These are phyloP conservation scores for Euphorbia lathyris DNA, from an alignment of 345 rosid species.

Conservation along the genomic window DNA sequence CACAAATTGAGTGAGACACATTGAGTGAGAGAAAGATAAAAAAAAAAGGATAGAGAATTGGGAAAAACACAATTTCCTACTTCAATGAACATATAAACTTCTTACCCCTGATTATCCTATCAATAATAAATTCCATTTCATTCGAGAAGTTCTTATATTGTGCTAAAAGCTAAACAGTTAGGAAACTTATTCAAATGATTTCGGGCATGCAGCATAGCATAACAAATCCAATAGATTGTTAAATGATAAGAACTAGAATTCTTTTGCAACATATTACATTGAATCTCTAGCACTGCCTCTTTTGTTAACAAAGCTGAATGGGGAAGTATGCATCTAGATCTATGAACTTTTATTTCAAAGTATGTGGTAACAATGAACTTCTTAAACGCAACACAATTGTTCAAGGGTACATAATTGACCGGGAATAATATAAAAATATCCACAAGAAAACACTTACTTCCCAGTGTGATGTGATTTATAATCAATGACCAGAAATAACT, in stretches of 20 bases:
- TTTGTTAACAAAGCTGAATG: background rate
- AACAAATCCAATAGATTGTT: background rate
- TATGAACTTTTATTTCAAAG: constrained; percentile 6
- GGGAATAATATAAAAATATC: background rate
- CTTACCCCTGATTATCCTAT: background rate
- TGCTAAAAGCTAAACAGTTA: background rate
- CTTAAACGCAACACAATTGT: constrained; percentile 8
- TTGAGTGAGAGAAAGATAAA: too few species aligned
- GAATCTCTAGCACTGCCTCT: background rate
- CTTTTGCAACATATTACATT: constrained; percentile 6
- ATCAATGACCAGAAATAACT: background rate
- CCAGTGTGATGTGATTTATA: background rate
- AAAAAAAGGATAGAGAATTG: too few species aligned
- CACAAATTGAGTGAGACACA: too few species aligned
- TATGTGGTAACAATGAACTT: background rate
- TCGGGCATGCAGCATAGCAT: background rate
- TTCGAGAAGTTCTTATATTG: background rate
- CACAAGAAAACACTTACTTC: background rate
- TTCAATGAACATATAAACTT: too few species aligned
- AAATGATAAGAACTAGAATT: background rate
- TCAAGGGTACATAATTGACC: background rate
- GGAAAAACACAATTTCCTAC: too few species aligned
- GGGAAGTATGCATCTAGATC: background rate
- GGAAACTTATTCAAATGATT: background rate
- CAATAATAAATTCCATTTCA: background rate